Evolutionary conservation across 2,329 filamentous ascomycete genomes (phyloP).

Genomic region (Aspergillus ruber): DNA sequence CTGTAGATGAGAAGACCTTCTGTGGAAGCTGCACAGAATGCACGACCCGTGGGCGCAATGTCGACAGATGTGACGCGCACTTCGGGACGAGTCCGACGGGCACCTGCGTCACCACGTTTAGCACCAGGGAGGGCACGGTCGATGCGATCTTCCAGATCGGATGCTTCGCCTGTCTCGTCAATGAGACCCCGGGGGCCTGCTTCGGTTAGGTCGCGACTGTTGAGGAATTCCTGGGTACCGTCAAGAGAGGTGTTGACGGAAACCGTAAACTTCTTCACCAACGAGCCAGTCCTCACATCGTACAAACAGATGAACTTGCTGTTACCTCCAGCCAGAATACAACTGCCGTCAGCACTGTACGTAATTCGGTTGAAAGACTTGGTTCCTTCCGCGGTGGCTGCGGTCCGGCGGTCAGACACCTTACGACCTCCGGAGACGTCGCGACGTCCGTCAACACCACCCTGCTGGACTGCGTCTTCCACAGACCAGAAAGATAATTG

Average conservation of each 20-base stretch:
- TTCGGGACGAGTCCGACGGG: constrained; percentile 68
- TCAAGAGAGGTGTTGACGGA: constrained; percentile 93
- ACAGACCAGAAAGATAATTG: constrained; percentile 94
- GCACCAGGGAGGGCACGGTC: constrained; percentile 77
- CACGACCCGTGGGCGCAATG: constrained; percentile 80
- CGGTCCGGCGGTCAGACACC: constrained; percentile 77
- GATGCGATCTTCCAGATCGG: constrained; percentile 77
- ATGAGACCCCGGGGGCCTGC: constrained; percentile 79
- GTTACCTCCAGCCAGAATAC: constrained; percentile 83
- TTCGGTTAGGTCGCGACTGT: constrained; percentile 85
- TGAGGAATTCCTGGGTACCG: constrained; percentile 93
- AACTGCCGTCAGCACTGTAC: constrained; percentile 89
- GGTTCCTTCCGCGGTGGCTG: constrained; percentile 81
- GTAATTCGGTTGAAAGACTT: constrained; percentile 84
- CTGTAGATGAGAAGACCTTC: constrained; percentile 93
- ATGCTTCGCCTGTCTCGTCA: constrained; percentile 80
- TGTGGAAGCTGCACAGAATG: constrained; percentile 91
- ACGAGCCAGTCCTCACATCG: constrained; percentile 82
- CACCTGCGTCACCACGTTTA: constrained; percentile 78
- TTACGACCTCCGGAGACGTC: constrained; percentile 92
- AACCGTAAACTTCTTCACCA: constrained; percentile 93
- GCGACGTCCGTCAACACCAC: constrained; percentile 79
- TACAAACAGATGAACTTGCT: constrained; percentile 99
- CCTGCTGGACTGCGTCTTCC: constrained; percentile 76
- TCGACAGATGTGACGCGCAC: constrained; percentile 77